Evolutionary conservation across 2,329 filamentous ascomycete genomes (phyloP), one percentile per base, ranked within the genome.

Genomic region (Arthrobotrys entomopaga): DNA sequence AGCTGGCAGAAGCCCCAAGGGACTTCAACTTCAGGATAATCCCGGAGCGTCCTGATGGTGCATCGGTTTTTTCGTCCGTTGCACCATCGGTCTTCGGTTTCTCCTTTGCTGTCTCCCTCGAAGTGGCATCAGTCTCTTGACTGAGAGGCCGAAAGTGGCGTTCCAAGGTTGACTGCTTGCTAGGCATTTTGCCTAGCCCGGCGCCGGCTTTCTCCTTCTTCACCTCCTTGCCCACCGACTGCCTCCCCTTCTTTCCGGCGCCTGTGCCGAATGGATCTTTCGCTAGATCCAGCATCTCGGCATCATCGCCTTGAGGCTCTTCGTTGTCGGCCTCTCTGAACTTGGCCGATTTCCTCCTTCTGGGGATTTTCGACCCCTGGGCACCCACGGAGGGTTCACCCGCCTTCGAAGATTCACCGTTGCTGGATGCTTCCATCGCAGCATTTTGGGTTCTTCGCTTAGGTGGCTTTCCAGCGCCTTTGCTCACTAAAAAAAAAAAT

Each of bases 131-230:
- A 11, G 19, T 60, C 40, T 60, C 60, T n/a, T 60, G 69, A 52
- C 61, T 29, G 26, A 69, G 22, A 15, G 58, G 58, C 29, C 29
- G 56, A 26, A 70, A 70, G 29, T 70, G 65, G 11, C 58, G 49
- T 40, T 57, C 50, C n/a, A 70, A 38, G 34, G 65, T 70, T 38
- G 65, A 70, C 50, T 70, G 65, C 49, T 70, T 70, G n/a, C 34
- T 50, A 34, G 50, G 38, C 26, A 24, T 16, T 29, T 22, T 63
- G 38, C 16, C 40, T 24, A 26, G 54, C 15, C 19, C 54, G 49
- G 49, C 26, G 16, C 38, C 16, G 15, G 42, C n/a, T 13, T 59
- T 59, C 20, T 61, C 54, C 49, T 69, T 48, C 40, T 69, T 60
- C 24, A 19, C 19, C 24, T 54, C 48, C 22, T 65, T 54, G 3